Percentiles rank a stretch among this genome's conserved stretches.
Evolutionary conservation across 176 grass and related monocot genomes (phyloP).

Genomic region (Juncus inflexus): DNA sequence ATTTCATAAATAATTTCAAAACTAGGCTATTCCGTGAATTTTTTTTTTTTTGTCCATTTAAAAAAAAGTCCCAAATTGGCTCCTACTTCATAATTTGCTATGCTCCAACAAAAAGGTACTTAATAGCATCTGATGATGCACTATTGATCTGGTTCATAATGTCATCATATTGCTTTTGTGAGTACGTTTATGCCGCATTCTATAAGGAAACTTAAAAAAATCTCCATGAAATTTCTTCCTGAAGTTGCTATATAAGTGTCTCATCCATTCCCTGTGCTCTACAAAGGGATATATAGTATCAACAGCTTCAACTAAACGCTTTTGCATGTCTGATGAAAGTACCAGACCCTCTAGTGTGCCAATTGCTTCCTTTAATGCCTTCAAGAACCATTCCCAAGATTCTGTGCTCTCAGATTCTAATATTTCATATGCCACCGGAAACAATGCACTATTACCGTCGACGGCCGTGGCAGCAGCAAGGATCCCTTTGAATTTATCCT

Average conservation of each 20-base stretch:
- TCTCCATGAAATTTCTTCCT: not conserved
- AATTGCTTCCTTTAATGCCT: not conserved
- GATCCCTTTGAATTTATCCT: slow-evolving; percentile 2
- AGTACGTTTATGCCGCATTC: not conserved
- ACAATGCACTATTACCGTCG: not conserved
- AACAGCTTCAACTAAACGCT: not conserved
- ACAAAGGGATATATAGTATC: not conserved
- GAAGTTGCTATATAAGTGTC: slow-evolving; percentile 6
- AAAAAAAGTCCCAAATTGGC: no score
- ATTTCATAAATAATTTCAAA: no score
- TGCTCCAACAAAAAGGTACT: no score
- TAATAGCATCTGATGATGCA: not conserved
- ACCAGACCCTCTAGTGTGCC: slow-evolving; percentile 4
- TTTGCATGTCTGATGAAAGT: not conserved
- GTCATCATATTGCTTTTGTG: not conserved
- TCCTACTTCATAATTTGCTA: no score
- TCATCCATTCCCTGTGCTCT: slow-evolving; percentile 19
- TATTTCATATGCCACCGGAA: no score
- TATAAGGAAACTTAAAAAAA: not conserved
- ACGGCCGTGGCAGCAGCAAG: not conserved
- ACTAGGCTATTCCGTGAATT: no score
- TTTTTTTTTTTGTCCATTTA: no score
- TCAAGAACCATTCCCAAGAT: not conserved
- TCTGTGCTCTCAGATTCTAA: no score
- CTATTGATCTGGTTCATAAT: not conserved